A percentile compares a stretch with the other conserved stretches of the same genome.
Conservation (phyloP, 164 flowering plant genomes). For the Litsea cubeba region DNA sequence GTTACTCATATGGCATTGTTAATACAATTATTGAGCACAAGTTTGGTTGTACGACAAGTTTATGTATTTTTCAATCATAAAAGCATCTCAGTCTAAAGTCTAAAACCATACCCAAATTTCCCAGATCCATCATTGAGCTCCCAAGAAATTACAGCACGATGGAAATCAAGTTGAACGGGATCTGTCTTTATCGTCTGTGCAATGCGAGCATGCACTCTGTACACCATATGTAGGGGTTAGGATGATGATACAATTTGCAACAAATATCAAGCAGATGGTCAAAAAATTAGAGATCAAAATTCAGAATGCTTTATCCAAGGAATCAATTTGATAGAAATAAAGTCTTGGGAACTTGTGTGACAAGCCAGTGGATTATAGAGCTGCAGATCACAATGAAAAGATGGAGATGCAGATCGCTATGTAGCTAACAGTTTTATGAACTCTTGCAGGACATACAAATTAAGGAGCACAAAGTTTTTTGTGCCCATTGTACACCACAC, state of each 20-base stretch:
- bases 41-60: not conserved
- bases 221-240: not conserved
- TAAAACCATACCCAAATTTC: conserved; percentile 61
- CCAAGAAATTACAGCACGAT: conserved; percentile 76
- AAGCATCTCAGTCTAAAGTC: not conserved
- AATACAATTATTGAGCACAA: not conserved
- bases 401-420: too few relatives aligned
- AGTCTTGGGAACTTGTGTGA: too few relatives aligned
- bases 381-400: too few relatives aligned
- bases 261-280: not conserved
- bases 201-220: conserved; percentile 72
- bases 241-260: not conserved
- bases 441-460: too few relatives aligned
- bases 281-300: not conserved
- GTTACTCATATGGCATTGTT: not conserved
- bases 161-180: conserved; percentile 68
- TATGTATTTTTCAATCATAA: not conserved
- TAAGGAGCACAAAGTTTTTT: too few relatives aligned
- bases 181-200: conserved; percentile 63
- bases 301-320: not conserved
- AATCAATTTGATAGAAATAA: not conserved
- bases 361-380: too few relatives aligned
- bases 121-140: conserved; percentile 63
- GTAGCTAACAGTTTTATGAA: too few relatives aligned
- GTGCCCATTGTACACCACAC: too few relatives aligned